These are phyloP conservation scores for Dendryphion nanum DNA, from an alignment of 2,329 filamentous ascomycete species.

Conservation along the genomic window DNA sequence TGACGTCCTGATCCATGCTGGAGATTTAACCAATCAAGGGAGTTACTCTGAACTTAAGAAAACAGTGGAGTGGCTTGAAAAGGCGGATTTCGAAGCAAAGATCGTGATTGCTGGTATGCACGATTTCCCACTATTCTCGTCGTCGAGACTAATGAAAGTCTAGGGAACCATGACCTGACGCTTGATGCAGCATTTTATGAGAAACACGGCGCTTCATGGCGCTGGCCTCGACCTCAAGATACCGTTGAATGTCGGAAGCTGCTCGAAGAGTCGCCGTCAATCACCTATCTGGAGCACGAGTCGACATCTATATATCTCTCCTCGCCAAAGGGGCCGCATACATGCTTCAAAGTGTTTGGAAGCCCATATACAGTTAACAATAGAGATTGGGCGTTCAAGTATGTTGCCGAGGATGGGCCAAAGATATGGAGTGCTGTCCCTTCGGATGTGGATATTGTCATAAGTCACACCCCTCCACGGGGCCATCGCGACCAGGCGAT, in stretches of 20 bases:
- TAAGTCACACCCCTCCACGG: conserved; percentile 69
- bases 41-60: conserved; percentile 57
- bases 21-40: conserved; percentile 74
- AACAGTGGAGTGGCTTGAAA: conserved; percentile 65
- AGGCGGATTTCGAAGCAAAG: conserved; percentile 66
- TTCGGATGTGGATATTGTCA: conserved; percentile 60
- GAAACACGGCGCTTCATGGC: conserved; percentile 54
- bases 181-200: conserved; percentile 64
- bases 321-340: conserved; percentile 55
- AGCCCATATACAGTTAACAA: conserved; percentile 63
- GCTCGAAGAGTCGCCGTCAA: conserved; percentile 48
- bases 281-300: conserved; percentile 65
- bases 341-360: conserved; percentile 66
- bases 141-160: conserved; percentile 3
- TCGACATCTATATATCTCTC: conserved; percentile 55
- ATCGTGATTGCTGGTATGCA: conserved; percentile 65
- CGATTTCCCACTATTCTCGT: background rate
- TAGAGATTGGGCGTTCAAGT: conserved; percentile 67
- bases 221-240: conserved; percentile 57
- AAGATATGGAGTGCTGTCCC: conserved; percentile 63
- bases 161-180: conserved; percentile 74
- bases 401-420: conserved; percentile 45
- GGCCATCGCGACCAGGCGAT: conserved; percentile 54
- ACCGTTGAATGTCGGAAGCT: conserved; percentile 55
- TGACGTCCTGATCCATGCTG: conserved; percentile 73